Conservation (phyloP, 768 basidiomycete genomes). For the Pleurotus tuber-regium region DNA sequence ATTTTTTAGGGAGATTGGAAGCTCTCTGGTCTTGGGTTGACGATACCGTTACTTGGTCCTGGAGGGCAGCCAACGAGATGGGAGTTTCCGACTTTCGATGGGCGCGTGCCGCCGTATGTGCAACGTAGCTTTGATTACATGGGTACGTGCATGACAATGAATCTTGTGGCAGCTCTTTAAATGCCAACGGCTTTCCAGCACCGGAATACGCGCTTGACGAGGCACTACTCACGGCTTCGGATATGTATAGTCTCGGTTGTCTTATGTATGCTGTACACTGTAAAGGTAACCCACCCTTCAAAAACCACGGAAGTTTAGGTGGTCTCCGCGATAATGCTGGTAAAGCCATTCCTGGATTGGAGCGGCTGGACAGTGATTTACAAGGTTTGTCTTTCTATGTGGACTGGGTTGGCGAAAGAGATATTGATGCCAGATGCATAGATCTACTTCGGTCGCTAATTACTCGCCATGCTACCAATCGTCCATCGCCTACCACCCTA, state of each 20-base stretch:
- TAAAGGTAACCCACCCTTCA: slow-evolving; percentile 84
- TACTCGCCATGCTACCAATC: slow-evolving; percentile 67
- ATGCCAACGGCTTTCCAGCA: slow-evolving; percentile 42
- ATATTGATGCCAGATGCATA: slow-evolving; percentile 24
- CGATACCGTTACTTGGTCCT: slow-evolving; percentile 67
- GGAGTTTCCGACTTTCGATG: slow-evolving; percentile 90
- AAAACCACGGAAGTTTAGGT: slow-evolving; percentile 74
- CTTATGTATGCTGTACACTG: slow-evolving; percentile 90
- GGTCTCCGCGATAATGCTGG: slow-evolving; percentile 70
- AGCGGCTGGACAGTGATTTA: slow-evolving; percentile 66
- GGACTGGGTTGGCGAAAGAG: neutral
- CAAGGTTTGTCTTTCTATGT: slow-evolving; percentile 46
- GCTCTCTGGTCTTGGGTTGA: slow-evolving; percentile 84
- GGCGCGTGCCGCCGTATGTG: slow-evolving; percentile 71
- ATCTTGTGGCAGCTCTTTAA: too few relatives aligned
- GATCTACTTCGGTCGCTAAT: slow-evolving; percentile 79
- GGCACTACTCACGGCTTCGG: slow-evolving; percentile 79
- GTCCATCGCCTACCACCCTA: slow-evolving; percentile 78
- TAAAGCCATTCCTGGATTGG: slow-evolving; percentile 59
- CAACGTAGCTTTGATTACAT: slow-evolving; percentile 96
- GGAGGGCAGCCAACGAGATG: slow-evolving; percentile 78
- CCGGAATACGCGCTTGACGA: slow-evolving; percentile 96
- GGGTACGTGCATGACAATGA: slow-evolving; percentile 41
- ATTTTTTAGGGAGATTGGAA: slow-evolving; percentile 92
- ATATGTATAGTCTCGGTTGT: slow-evolving; percentile 92